Percentiles rank a stretch among this genome's conserved stretches.
Conservation (phyloP, 495 filamentous ascomycete genomes). For the Penicillium paxilli region DNA sequence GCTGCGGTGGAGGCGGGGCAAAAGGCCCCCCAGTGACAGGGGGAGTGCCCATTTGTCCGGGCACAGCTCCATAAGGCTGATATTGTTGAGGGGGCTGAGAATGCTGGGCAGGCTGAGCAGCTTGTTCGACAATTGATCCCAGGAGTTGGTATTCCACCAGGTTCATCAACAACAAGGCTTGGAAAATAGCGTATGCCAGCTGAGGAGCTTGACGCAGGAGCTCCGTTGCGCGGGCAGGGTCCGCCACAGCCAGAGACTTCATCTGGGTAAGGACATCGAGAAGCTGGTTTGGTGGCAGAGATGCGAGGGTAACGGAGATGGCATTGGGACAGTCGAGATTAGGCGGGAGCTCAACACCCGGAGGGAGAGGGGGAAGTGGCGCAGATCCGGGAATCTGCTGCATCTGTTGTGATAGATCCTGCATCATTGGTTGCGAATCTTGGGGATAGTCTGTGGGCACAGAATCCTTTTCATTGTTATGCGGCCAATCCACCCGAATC, state of each 20-base stretch:
- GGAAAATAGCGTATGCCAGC: slow-evolving; percentile 93
- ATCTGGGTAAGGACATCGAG: slow-evolving; percentile 94
- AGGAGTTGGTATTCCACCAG: slow-evolving; percentile 73
- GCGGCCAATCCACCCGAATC: slow-evolving; percentile 90
- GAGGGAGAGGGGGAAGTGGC: slow-evolving; percentile 75
- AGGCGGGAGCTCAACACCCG: slow-evolving; percentile 77
- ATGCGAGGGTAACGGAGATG: slow-evolving; percentile 84
- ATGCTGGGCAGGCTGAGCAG: slow-evolving; percentile 38
- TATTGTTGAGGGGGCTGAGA: slow-evolving; percentile 35
- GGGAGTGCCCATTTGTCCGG: slow-evolving; percentile 53
- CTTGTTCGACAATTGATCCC: slow-evolving; percentile 57
- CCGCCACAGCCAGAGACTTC: slow-evolving; percentile 79
- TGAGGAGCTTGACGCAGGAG: slow-evolving; percentile 88
- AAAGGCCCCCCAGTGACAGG: slow-evolving; percentile 61
- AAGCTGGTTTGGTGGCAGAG: slow-evolving; percentile 82
- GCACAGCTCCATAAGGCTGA: slow-evolving; percentile 35
- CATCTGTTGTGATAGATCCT: slow-evolving; percentile 23
- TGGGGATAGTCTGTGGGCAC: slow-evolving; percentile 53
- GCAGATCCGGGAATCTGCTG: slow-evolving; percentile 31
- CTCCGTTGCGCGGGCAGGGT: slow-evolving; percentile 83
- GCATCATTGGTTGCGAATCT: slow-evolving; percentile 26
- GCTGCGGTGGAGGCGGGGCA: slow-evolving; percentile 44
- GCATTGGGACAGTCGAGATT: slow-evolving; percentile 83
- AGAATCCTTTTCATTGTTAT: slow-evolving; percentile 81
- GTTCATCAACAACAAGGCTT: slow-evolving; percentile 88